phyloP scores from a whole-genome alignment of 208 protist species.

The Leishmania tropica region DNA sequence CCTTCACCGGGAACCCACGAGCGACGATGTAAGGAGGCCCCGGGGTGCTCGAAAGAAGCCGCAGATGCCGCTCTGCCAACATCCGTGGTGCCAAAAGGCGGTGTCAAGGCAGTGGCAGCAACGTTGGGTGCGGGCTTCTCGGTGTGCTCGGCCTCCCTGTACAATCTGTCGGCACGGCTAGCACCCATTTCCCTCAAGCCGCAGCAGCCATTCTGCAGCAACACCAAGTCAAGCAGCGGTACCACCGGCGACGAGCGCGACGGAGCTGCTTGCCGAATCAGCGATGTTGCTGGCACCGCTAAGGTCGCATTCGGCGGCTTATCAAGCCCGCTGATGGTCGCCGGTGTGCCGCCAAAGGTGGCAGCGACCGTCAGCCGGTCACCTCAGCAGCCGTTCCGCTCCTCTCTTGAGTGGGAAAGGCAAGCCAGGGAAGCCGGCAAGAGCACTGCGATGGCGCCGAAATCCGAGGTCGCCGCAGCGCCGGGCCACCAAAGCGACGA shows the following conservation, averaged over 20 bases:
- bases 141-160: neutral
- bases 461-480: neutral
- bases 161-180: neutral
- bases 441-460: neutral
- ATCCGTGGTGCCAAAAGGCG: neutral
- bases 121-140: neutral
- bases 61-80: neutral
- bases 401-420: neutral
- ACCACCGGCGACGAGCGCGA: neutral
- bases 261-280: neutral
- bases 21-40: neutral
- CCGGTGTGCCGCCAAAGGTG: neutral
- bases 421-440: neutral
- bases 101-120: neutral
- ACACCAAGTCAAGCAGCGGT: neutral
- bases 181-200: neutral
- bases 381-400: neutral
- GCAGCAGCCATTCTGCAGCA: neutral
- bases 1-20: neutral
- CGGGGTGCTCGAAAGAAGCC: neutral
- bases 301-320: neutral
- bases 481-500: neutral
- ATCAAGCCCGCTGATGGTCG: neutral
- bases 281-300: neutral
- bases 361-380: neutral